phyloP scores from a whole-genome alignment of 169 alveolate genomes.

The Plasmodium malariae region DNA sequence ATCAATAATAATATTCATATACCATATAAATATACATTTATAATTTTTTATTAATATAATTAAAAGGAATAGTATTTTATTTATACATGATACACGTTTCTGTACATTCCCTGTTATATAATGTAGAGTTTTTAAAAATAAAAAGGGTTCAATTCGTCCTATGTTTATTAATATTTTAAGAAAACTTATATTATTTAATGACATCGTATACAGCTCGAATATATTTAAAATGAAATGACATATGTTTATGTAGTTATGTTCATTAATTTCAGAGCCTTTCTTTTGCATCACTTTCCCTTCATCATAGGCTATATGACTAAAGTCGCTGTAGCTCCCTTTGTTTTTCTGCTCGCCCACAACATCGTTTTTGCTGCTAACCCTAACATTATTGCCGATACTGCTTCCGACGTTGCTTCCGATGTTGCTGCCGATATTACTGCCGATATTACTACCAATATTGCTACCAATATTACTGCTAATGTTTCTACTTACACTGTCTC shows the following conservation, averaged over 20 bases:
- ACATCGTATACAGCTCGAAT: slow-evolving; percentile 62
- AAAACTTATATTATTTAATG: slow-evolving; percentile 59
- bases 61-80: slow-evolving; percentile 52
- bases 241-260: slow-evolving; percentile 58
- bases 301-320: not conserved
- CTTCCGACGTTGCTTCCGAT: too few relatives aligned
- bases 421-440: too few relatives aligned
- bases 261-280: slow-evolving; percentile 16
- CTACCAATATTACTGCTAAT: too few relatives aligned
- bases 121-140: slow-evolving; percentile 68
- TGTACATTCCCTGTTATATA: slow-evolving; percentile 50
- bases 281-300: not conserved
- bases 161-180: slow-evolving; percentile 60
- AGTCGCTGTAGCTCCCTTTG: not conserved
- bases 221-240: slow-evolving; percentile 75
- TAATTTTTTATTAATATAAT: slow-evolving; percentile 70
- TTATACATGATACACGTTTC: slow-evolving; percentile 54
- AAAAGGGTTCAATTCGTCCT: slow-evolving; percentile 68
- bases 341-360: too few relatives aligned
- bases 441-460: too few relatives aligned
- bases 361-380: too few relatives aligned
- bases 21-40: slow-evolving; percentile 36
- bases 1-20: slow-evolving; percentile 61
- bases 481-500: too few relatives aligned
- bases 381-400: too few relatives aligned